Evolutionary conservation across 2,329 filamentous ascomycete genomes (phyloP), one percentile per base, ranked within the genome.

Genomic region (Beauveria rudraprayagi): DNA sequence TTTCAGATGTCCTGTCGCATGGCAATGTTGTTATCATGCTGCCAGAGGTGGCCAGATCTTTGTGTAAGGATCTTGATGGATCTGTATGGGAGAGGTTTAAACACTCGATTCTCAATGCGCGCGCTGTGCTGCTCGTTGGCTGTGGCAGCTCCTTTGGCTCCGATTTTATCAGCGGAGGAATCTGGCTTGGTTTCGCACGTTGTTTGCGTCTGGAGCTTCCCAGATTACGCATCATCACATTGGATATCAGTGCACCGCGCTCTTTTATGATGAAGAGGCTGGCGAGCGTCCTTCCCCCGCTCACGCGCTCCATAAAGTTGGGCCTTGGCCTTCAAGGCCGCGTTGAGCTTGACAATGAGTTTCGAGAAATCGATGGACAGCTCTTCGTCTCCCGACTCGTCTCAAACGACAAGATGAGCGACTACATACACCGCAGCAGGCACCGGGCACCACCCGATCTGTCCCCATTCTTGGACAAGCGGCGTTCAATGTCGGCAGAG

Each of bases 371-470:
- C 43, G 57, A 61, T 14, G 63, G 63, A 10, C 63, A 65, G 57
- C 61, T 66, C 37, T 63, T 48, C 47, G 65, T 66, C 50, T 64
- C 61, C 53, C 61, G 65, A 6, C 40, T 66, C 40, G 46, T 55
- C n/a, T 53, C 60, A 11, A 55, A 62, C 4, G 10, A 14, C 3
- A 46, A 46, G 30, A 58, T 56, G 52, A 56, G 43, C 28, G 50
- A 56, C 50, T 51, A 56, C 52, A 60, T 48, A 41, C 56, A 61
- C 56, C 61, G 64, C 41, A 51, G 51, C 44, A 55, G 47, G 37
- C 55, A 60, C 24, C 58, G 57, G 37, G 56, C 43, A 41, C 26
- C 44, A 41, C 26, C 46, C 37, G 50, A 19, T 5, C 46, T 46
- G 54, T 6, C 41, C 43, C 41, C 59, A 16, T 65, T 66, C 26